Conservation (phyloP, 78 protist genomes). For the Dictyostelium capitatum region DNA sequence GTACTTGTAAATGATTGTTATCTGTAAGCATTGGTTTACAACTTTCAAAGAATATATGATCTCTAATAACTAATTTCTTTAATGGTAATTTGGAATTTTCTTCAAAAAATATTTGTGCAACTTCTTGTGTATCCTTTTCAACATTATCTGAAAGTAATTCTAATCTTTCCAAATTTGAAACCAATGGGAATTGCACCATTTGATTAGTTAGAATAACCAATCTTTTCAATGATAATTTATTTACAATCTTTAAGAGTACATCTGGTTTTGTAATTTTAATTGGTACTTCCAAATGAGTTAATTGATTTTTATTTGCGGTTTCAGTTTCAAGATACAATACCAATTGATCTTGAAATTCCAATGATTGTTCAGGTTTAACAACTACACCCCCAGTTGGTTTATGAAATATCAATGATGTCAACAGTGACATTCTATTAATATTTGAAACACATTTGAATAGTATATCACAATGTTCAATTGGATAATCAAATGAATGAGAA, state of each 20-base stretch:
- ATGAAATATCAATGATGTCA: neutral
- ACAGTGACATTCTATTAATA: neutral
- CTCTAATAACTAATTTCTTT: constrained; percentile 10
- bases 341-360: neutral
- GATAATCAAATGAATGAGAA: constrained; percentile 11
- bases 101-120: neutral
- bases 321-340: too few species aligned
- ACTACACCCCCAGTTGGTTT: neutral
- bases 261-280: neutral
- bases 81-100: neutral
- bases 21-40: neutral
- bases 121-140: neutral
- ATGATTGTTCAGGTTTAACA: neutral
- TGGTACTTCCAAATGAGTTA: neutral
- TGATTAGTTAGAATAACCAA: neutral
- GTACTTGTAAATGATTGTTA: neutral
- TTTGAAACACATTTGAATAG: neutral
- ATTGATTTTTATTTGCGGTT: neutral
- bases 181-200: neutral
- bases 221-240: neutral
- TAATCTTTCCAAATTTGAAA: neutral
- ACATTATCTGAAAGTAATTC: neutral
- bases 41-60: constrained; percentile 2
- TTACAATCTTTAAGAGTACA: neutral
- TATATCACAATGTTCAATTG: neutral